A percentile compares a stretch with the other conserved stretches of the same genome.
Evolutionary conservation across 2,329 filamentous ascomycete genomes (phyloP).

Genomic region (Dothideomycetidae sp.): DNA sequence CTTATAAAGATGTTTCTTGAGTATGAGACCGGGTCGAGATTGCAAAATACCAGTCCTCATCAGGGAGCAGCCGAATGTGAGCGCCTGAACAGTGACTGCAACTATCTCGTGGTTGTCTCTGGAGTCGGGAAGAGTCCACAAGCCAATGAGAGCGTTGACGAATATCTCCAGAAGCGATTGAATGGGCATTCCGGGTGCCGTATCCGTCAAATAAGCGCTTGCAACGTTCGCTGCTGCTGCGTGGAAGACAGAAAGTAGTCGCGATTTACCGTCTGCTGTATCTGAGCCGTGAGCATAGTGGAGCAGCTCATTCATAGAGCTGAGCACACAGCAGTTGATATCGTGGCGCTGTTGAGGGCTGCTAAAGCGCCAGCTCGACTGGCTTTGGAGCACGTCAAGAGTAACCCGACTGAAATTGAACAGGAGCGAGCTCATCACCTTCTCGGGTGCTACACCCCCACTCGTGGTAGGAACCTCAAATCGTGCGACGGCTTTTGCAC

Average conservation of each 20-base stretch:
- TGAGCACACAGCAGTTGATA: constrained; percentile 53
- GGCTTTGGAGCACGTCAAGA: constrained; percentile 75
- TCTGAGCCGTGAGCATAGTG: constrained; percentile 63
- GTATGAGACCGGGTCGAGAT: constrained; percentile 46
- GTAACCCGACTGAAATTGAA: constrained; percentile 59
- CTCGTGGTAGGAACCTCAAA: constrained; percentile 34
- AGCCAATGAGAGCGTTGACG: constrained; percentile 31
- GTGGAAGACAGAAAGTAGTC: constrained; percentile 50
- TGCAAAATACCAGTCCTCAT: constrained; percentile 55
- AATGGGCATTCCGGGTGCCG: constrained; percentile 56
- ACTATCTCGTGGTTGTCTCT: constrained; percentile 19
- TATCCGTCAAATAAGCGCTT: constrained; percentile 59
- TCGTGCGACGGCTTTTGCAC: constrained; percentile 33
- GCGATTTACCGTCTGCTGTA: constrained; percentile 34
- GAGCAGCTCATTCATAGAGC: constrained; percentile 57
- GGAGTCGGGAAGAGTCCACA: background rate
- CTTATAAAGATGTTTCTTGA: constrained; percentile 62
- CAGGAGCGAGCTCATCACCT: constrained; percentile 57
- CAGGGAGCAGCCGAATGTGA: constrained; percentile 54
- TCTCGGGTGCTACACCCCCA: constrained; percentile 62
- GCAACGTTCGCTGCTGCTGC: constrained; percentile 63
- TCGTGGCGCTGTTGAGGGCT: constrained; percentile 52
- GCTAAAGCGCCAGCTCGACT: constrained; percentile 70
- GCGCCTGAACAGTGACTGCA: constrained; percentile 45
- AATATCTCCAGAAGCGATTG: constrained; percentile 63